Evolutionary conservation across 129 eudicot genomes (phyloP).

Genomic region (Pseudognaphalium luteoalbum): DNA sequence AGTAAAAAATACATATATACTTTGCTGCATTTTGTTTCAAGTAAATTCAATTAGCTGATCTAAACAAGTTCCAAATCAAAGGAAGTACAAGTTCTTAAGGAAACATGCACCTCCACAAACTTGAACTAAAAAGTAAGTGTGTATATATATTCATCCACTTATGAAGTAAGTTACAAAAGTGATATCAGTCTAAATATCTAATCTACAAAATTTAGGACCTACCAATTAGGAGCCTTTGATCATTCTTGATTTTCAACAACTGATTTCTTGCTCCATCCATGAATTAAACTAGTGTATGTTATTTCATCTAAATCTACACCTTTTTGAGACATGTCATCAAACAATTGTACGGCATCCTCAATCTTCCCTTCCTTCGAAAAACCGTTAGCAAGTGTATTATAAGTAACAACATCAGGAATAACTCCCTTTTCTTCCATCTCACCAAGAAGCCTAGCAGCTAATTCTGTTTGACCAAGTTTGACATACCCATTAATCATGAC

Average conservation of each 20-base stretch:
- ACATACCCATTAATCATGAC: slow-evolving; percentile 68
- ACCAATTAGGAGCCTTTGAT: slow-evolving; percentile 37
- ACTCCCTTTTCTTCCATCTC: slow-evolving; percentile 69
- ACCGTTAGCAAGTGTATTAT: slow-evolving; percentile 54
- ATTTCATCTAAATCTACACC: slow-evolving; percentile 65
- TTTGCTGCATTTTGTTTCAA: neutral
- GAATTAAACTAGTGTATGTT: slow-evolving; percentile 56
- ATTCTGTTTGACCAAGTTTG: slow-evolving; percentile 48
- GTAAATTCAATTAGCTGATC: slow-evolving; percentile 10
- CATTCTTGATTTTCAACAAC: slow-evolving; percentile 42
- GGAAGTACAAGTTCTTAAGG: neutral
- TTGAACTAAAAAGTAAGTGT: slow-evolving; percentile 17
- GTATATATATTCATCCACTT: slow-evolving; percentile 38
- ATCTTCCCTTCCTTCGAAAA: slow-evolving; percentile 58
- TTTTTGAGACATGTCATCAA: slow-evolving; percentile 47
- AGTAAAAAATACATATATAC: slow-evolving; percentile 7
- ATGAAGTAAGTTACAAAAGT: slow-evolving; percentile 27
- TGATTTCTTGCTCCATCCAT: slow-evolving; percentile 43
- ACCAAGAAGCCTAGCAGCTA: slow-evolving; percentile 51
- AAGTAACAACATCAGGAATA: slow-evolving; percentile 75
- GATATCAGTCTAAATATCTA: slow-evolving; percentile 27
- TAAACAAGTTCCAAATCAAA: neutral
- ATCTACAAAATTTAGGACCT: slow-evolving; percentile 33
- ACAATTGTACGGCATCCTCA: slow-evolving; percentile 51
- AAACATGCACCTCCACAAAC: neutral